A percentile compares a stretch with the other conserved stretches of the same genome.
Conservation (phyloP, 139 green algal species). For the Spirogloea muscicola region DNA sequence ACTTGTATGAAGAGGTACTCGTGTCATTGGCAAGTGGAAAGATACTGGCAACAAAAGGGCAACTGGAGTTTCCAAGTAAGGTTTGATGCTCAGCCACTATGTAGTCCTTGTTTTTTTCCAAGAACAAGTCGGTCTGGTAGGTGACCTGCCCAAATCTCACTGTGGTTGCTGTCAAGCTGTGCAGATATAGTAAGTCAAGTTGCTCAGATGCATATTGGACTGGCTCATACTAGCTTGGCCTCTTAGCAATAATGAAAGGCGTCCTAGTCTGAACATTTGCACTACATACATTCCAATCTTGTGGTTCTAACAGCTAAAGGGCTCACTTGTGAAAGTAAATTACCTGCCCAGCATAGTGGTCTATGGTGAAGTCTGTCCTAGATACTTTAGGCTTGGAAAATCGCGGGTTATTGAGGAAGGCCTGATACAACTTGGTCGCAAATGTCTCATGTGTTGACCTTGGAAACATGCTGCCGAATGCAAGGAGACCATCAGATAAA, state of each 20-base stretch:
- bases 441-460: conserved; percentile 76
- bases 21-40: background rate
- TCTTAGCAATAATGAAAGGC: too few relatives aligned
- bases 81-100: conserved; percentile 93
- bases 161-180: background rate
- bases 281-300: too few relatives aligned
- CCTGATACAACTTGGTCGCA: conserved; percentile 80
- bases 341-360: conserved; percentile 88
- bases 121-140: conserved; percentile 56
- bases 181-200: background rate
- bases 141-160: conserved; percentile 50
- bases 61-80: conserved; percentile 67
- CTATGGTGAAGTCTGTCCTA: conserved; percentile 79
- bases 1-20: conserved; percentile 39
- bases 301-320: too few relatives aligned
- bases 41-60: conserved; percentile 62
- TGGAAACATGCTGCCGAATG: conserved; percentile 57
- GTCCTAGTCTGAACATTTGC: too few relatives aligned
- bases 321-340: too few relatives aligned
- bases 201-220: background rate
- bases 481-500: conserved; percentile 10
- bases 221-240: background rate
- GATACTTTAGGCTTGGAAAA: conserved; percentile 86
- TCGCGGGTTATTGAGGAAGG: conserved; percentile 51
- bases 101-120: conserved; percentile 91